Evolutionary conservation across 345 rosid species (phyloP).

Genomic region (Eucalyptus globulus): DNA sequence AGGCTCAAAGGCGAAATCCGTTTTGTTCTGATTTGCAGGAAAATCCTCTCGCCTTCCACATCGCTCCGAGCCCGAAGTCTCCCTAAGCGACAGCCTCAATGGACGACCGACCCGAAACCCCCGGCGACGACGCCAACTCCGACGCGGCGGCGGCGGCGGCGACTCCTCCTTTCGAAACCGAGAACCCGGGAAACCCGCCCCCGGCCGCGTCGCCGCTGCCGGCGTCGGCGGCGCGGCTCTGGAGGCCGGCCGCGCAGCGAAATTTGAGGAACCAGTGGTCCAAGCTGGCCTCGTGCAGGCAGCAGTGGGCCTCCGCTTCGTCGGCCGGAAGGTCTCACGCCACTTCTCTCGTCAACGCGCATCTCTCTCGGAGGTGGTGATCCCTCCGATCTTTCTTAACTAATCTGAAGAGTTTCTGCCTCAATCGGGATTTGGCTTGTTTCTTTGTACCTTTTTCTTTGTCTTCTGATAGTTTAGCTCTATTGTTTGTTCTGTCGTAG

Average conservation of each 20-base stretch:
- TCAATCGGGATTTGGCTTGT: not conserved
- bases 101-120: not conserved
- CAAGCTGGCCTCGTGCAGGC: conserved; percentile 34
- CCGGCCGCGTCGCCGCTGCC: conserved; percentile 6
- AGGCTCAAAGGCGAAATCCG: too few species aligned
- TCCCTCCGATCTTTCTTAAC: not conserved
- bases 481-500: not conserved
- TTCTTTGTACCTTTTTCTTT: not conserved
- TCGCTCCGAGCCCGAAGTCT: too few species aligned
- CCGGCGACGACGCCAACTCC: not conserved
- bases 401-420: not conserved
- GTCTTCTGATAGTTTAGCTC: not conserved
- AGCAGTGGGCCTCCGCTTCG: conserved; percentile 50
- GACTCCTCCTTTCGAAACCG: not conserved
- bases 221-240: conserved; percentile 43
- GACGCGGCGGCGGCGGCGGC: not conserved
- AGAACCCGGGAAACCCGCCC: not conserved
- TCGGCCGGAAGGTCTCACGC: conserved; percentile 61
- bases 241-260: conserved; percentile 89
- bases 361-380: conserved; percentile 46
- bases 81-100: not conserved
- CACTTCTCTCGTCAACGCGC: conserved; percentile 70
- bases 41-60: too few species aligned
- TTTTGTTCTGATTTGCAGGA: too few species aligned
- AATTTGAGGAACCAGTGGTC: conserved; percentile 93